Conservation (phyloP, 2,329 filamentous ascomycete genomes). For the Aspergillus transmontanensis region DNA sequence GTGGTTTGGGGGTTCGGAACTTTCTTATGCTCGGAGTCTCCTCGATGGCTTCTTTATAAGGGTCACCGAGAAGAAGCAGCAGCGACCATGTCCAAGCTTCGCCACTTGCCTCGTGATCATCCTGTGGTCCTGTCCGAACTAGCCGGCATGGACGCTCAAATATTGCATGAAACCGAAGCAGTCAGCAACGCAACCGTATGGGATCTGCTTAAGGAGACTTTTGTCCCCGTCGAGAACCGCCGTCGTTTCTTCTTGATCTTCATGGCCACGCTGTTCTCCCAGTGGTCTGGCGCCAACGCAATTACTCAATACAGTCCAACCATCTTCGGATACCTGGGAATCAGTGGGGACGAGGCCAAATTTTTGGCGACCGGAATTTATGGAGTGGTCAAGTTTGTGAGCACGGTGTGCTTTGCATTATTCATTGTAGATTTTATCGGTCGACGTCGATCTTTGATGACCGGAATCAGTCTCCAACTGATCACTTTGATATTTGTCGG, state of each 20-base stretch:
- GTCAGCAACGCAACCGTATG: conserved; percentile 32
- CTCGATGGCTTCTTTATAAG: conserved; percentile 23
- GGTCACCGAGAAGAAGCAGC: conserved; percentile 19
- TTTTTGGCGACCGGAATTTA: conserved; percentile 50
- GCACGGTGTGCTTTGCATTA: conserved; percentile 45
- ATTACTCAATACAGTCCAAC: conserved; percentile 45
- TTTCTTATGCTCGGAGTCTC: conserved; percentile 23
- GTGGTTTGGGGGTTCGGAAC: conserved; percentile 18
- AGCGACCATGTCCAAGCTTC: conserved; percentile 30
- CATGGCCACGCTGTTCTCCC: conserved; percentile 43
- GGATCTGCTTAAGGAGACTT: conserved; percentile 40
- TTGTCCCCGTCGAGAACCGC: conserved; percentile 41
- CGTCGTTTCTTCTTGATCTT: conserved; percentile 41
- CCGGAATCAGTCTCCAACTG: conserved; percentile 42
- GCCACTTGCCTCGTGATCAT: conserved; percentile 40
- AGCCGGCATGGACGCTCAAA: conserved; percentile 29
- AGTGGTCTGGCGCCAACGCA: conserved; percentile 50
- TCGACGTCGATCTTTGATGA: conserved; percentile 41
- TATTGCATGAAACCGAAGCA: conserved; percentile 39
- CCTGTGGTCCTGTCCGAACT: conserved; percentile 32
- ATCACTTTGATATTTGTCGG: conserved; percentile 47
- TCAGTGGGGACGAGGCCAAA: conserved; percentile 30
- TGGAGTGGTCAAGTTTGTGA: conserved; percentile 47
- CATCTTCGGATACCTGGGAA: conserved; percentile 44
- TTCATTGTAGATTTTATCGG: conserved; percentile 51